Evolutionary conservation across 2,329 filamentous ascomycete species (phyloP), one percentile per base, ranked within the genome.

Genomic region (Zymoseptoria ardabiliae): DNA sequence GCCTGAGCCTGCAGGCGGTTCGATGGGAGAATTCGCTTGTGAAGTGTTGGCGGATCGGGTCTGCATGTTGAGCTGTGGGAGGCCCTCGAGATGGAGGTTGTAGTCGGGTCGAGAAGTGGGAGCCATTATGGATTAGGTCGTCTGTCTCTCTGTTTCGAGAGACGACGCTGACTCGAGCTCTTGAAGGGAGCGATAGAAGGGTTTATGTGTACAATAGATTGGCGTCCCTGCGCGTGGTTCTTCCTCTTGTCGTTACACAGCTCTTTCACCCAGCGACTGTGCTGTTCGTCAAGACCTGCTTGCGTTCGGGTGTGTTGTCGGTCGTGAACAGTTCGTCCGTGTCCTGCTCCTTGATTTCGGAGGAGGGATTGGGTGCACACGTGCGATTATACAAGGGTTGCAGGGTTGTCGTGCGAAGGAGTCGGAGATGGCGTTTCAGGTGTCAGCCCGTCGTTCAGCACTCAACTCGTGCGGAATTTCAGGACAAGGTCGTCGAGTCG

Each of bases 41-140:
- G 88, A 91, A 49, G 91, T 92, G 54, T 91, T 91, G 67, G 85
- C 86, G 55, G 91, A 94, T 71, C 87, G 85, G 61, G 84, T 79
- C 73, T 89, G 61, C 69, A 84, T 80, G 73, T 84, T 82, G 74
- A 85, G 76, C 75, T 88, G 85, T 61, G 86, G 82, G 67, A 90
- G 84, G 77, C 90, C 92, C 78, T 90, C 90, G 76, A 94, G 85
- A 74, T 87, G 88, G 80, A 94, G 84, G 75, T 93, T 89, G 71
- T 82, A 81, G 75, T 96, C 90, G 71, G 90, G 85, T 84, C 91
- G 88, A 76, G 87, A 82, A 60, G 79, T 74, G 78, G 84, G 90
- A 81, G 90, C 89, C 91, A 96, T 96, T 91, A 93, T 91, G 84
- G 81, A 91, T 91, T 91, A 90, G 69, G 66, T 63, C 63, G 13